Evolutionary conservation across 768 basidiomycete genomes (phyloP).

Genomic region (Suillus fuscotomentosus): DNA sequence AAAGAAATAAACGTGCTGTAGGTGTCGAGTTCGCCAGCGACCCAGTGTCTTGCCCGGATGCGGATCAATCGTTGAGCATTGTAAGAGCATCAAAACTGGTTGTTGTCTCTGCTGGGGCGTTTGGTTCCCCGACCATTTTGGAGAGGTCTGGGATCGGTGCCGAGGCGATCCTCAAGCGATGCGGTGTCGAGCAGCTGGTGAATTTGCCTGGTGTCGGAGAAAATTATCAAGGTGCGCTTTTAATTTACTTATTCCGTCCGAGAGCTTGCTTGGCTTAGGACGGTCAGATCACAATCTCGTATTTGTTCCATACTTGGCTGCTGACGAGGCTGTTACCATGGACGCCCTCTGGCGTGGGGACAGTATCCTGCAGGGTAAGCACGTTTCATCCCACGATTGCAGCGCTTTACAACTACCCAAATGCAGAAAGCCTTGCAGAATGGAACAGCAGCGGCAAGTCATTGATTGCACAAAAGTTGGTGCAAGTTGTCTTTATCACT

Average conservation of each 20-base stretch:
- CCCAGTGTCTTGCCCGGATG: slow-evolving; percentile 17
- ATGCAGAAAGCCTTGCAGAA: slow-evolving; percentile 18
- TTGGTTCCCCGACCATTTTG: slow-evolving; percentile 55
- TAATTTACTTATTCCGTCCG: neutral
- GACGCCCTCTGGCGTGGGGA: slow-evolving; percentile 46
- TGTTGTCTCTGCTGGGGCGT: slow-evolving; percentile 50
- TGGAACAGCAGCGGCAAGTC: slow-evolving; percentile 39
- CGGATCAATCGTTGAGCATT: slow-evolving; percentile 20
- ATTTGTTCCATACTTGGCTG: slow-evolving; percentile 36
- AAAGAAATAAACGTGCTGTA: neutral
- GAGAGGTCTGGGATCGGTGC: slow-evolving; percentile 50
- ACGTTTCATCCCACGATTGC: slow-evolving; percentile 5
- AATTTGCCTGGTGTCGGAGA: neutral
- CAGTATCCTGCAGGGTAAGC: slow-evolving; percentile 40
- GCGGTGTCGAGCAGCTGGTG: neutral
- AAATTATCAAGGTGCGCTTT: slow-evolving; percentile 17
- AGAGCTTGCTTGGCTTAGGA: neutral
- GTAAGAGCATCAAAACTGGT: slow-evolving; percentile 43
- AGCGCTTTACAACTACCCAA: neutral
- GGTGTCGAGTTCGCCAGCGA: slow-evolving; percentile 46
- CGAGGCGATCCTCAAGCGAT: neutral
- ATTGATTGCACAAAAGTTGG: slow-evolving; percentile 52
- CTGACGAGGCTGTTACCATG: slow-evolving; percentile 46
- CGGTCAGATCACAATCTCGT: slow-evolving; percentile 30
- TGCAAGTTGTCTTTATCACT: neutral